phyloP scores from a whole-genome alignment of 495 filamentous ascomycete genomes.

The Penicillium riverlandense region DNA sequence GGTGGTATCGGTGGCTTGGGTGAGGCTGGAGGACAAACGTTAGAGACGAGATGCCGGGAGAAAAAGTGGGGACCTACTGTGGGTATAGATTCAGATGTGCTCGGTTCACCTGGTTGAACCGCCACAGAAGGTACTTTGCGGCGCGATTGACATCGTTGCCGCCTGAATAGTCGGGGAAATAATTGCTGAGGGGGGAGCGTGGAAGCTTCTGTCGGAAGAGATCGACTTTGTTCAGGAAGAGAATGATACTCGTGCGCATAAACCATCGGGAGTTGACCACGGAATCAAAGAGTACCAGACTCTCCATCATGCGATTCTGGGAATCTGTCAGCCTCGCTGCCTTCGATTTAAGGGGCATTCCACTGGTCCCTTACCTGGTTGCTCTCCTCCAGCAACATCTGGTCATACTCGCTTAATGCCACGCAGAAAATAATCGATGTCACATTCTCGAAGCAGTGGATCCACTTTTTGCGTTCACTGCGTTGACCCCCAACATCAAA shows the following conservation, averaged over 20 bases:
- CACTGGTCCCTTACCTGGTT: slow-evolving; percentile 62
- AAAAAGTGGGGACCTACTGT: slow-evolving; percentile 60
- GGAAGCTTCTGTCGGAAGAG: slow-evolving; percentile 92
- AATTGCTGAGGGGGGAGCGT: slow-evolving; percentile 80
- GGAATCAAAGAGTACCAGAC: slow-evolving; percentile 93
- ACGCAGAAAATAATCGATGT: slow-evolving; percentile 99
- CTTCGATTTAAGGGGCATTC: not conserved
- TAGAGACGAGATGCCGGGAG: slow-evolving; percentile 14
- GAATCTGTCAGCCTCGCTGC: slow-evolving; percentile 1
- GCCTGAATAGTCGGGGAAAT: slow-evolving; percentile 96
- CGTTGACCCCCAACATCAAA: slow-evolving; percentile 97
- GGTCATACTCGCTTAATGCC: slow-evolving; percentile 96
- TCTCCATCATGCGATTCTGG: slow-evolving; percentile 99
- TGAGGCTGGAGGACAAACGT: slow-evolving; percentile 57
- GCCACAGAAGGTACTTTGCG: slow-evolving; percentile 94
- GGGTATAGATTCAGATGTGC: slow-evolving; percentile 95
- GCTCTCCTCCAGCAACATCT: slow-evolving; percentile 91
- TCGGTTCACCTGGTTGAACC: slow-evolving; percentile 97
- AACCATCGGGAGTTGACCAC: slow-evolving; percentile 99
- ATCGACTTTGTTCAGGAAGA: slow-evolving; percentile 98
- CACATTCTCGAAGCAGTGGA: slow-evolving; percentile 99
- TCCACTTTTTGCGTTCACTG: slow-evolving; percentile 99
- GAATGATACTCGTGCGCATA: slow-evolving; percentile 95
- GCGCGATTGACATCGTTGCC: slow-evolving; percentile 97
- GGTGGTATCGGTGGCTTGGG: slow-evolving; percentile 96